Evolutionary conservation across 164 flowering plant genomes (phyloP), one percentile per base, ranked within the genome.

Genomic region (Nymphaea thermarum): DNA sequence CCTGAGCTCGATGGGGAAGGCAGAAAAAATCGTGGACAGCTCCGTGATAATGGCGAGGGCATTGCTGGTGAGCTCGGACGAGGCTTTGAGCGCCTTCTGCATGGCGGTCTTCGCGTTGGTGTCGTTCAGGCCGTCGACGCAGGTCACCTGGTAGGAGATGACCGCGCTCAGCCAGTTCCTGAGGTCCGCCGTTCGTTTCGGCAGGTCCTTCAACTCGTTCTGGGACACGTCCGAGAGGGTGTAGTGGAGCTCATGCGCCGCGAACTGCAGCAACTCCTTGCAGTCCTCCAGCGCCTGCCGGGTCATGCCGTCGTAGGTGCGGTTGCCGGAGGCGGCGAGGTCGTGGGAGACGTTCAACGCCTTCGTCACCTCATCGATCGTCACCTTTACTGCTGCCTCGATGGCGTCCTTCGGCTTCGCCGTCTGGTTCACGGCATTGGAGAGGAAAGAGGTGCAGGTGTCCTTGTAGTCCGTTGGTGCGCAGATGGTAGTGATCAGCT

Each of bases 1-100:
- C 42, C 44, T 71, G 11, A 68, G 6, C 0, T 79, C 76, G 62
- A 77, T 60, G 4, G 75, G 60, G 62, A 82, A 71, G 51, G 60
- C 4, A 17, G 60, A 44, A 6, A 79, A 57, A 41, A 85, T 70
- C 1, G 65, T n/a, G 0, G 80, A 64, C 5, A 86, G 67, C 47
- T 76, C 82, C 3, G 78, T 44, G 16, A 81, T 74, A 14, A 86
- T 80, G 25, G 86, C 81, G 2, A 86, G 77, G 12, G 81, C 84
- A 62, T 84, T 86, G 72, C 78, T 75, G 4, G 84, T 84, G 4
- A 82, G 67, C 47, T 77, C 70, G 42, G 80, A 74, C 11, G 85
- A 79, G 65, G 82, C 73, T 8, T 66, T 47, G 41, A 84, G 66
- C 43, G 73, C 80, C 2, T 77, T 62, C 11, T 60, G 43, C 70